Base-by-base conservation (phyloP, 2,329 filamentous ascomycete species). In the Nemania serpens region DNA sequence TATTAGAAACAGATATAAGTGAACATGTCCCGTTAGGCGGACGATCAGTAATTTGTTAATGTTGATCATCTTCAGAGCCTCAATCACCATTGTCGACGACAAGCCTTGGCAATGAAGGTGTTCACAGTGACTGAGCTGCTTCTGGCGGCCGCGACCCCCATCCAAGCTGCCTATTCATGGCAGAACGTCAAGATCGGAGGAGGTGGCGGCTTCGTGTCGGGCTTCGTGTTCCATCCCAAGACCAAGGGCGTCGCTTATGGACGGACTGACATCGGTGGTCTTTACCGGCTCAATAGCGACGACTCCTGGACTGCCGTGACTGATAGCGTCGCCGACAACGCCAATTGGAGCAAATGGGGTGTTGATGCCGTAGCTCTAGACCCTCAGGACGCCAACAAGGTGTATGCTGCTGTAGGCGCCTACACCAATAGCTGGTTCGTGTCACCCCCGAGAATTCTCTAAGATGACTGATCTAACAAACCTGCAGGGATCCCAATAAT, bases 301-400 rank as follows among this genome's bases (percentile, higher is more conserved):
- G 82, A 85, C 64, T 80, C 79, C 1, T 85, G 82, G 82, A 84
- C 79, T 1, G 70, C 82, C 18, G 66, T 86, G n/a, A 81, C 79
- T 1, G 83, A 86, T 60, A 74, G 67, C 29, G 72, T 80, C 53
- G 73, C 77, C 10, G 75, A 77, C 37, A 70, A 80, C 47, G 72
- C 70, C 17, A 77, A 77, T 63, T 84, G 82, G 82, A 77, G 81
- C 64, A 76, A 80, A 57, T 87, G 84, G 83, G 84, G 84, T 5
- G 73, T 85, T 12, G 84, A 86, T 65, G 82, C 83, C 1, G 61
- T 87, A 10, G 84, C 83, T 1, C 75, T 85, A 0, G 84, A 87
- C 60, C 81, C 84, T 0, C 75, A 81, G 25, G 77, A 86, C 52
- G 71, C 81, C 2, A 74, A 79, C 58, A 79, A 80, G 53, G 75